Evolutionary conservation across 1,284 basidiomycete species (phyloP).

Genomic region (Sporisorium exsertum): DNA sequence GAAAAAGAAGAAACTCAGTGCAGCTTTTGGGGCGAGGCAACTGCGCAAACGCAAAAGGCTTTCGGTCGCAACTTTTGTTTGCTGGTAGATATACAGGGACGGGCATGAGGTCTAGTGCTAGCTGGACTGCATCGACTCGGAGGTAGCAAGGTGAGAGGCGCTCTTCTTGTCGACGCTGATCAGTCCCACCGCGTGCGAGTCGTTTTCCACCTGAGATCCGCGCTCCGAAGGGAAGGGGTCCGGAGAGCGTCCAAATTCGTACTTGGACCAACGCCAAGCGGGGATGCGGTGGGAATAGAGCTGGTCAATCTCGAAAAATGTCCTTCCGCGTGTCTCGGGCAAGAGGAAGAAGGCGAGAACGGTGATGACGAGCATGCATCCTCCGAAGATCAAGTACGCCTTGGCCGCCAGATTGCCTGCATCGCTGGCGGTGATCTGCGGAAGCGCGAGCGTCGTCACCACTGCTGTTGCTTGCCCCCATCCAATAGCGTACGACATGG

Average conservation of each 20-base stretch:
- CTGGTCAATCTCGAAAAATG: conserved; percentile 60
- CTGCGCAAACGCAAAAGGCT: neutral
- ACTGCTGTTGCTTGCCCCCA: conserved; percentile 60
- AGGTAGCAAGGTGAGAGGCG: conserved; percentile 14
- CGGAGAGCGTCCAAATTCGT: conserved; percentile 28
- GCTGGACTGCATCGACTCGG: conserved; percentile 12
- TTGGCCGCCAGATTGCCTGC: conserved; percentile 55
- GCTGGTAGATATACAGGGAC: neutral
- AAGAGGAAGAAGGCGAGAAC: conserved; percentile 50
- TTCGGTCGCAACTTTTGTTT: conserved; percentile 1
- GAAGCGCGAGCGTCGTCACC: conserved; percentile 55
- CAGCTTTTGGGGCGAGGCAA: too few relatives aligned
- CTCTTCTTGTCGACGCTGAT: conserved; percentile 44
- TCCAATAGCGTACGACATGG: conserved; percentile 61
- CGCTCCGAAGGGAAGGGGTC: conserved; percentile 4
- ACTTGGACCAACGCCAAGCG: conserved; percentile 53
- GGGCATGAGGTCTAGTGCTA: neutral
- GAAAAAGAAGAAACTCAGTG: neutral
- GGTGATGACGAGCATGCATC: conserved; percentile 53
- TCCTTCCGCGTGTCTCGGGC: conserved; percentile 57
- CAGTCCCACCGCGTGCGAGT: conserved; percentile 25
- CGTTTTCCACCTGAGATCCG: conserved; percentile 15
- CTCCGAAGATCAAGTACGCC: conserved; percentile 61
- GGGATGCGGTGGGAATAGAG: conserved; percentile 47
- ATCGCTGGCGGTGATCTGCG: conserved; percentile 56